These are phyloP conservation scores for Senna tora DNA, from an alignment of 306 rosid species.

Conservation along the genomic window DNA sequence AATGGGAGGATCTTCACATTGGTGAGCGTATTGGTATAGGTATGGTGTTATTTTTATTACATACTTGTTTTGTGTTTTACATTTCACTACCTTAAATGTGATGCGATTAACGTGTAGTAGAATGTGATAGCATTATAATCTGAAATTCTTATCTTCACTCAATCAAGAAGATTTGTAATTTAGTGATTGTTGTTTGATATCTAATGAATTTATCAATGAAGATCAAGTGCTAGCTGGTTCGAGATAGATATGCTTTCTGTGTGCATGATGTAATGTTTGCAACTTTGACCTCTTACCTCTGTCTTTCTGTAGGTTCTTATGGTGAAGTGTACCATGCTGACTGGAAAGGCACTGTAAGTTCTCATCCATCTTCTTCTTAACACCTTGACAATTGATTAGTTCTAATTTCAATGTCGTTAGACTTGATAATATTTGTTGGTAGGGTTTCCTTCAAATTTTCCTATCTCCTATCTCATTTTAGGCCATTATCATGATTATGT, in stretches of 20 bases:
- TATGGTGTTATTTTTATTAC: background rate
- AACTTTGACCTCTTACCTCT: constrained; percentile 27
- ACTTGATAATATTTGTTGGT: constrained; percentile 29
- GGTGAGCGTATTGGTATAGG: constrained; percentile 95
- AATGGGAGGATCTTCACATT: constrained; percentile 94
- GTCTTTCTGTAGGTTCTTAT: constrained; percentile 56
- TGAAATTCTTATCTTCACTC: background rate
- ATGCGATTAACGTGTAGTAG: background rate
- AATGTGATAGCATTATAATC: background rate
- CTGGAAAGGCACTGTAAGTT: constrained; percentile 94
- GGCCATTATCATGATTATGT: constrained; percentile 22
- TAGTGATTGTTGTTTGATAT: constrained; percentile 18
- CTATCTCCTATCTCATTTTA: constrained; percentile 16
- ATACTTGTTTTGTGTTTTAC: background rate
- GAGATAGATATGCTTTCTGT: constrained; percentile 13
- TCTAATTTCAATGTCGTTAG: constrained; percentile 17
- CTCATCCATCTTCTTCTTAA: background rate
- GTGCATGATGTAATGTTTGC: constrained; percentile 30
- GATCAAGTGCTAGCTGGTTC: constrained; percentile 19
- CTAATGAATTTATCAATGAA: background rate
- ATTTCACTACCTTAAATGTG: constrained; percentile 27
- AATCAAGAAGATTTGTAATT: constrained; percentile 11
- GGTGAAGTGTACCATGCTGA: constrained; percentile 93
- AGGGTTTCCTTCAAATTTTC: background rate
- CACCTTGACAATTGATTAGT: constrained; percentile 23